A percentile compares a stretch with the other conserved stretches of the same genome.
Conservation (phyloP, 169 alveolate species). For the Cryptosporidium baileyi region DNA sequence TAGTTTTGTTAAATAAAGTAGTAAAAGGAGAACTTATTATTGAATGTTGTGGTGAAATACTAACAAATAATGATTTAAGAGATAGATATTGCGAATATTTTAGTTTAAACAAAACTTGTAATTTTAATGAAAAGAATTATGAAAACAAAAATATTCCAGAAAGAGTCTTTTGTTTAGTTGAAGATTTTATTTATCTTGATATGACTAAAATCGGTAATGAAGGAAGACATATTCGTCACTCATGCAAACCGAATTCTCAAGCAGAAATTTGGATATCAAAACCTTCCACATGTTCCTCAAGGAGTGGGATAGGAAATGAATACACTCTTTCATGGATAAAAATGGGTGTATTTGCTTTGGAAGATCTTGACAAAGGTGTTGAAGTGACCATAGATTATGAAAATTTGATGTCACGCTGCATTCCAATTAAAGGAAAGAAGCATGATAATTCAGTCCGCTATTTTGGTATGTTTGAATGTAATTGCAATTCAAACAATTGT, state of each 20-base stretch:
- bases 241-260: constrained; percentile 57
- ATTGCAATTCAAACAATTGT: constrained; percentile 18
- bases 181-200: constrained; percentile 35
- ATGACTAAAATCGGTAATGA: constrained; percentile 67
- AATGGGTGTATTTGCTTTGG: constrained; percentile 60
- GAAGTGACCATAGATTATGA: constrained; percentile 67
- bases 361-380: constrained; percentile 29
- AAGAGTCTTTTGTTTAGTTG: constrained; percentile 43
- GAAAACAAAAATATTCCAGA: constrained; percentile 11
- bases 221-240: constrained; percentile 52
- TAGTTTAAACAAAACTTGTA: not conserved
- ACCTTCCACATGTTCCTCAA: not conserved
- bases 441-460: not conserved
- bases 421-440: constrained; percentile 1
- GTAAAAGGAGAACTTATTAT: constrained; percentile 57
- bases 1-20: not conserved
- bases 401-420: constrained; percentile 5
- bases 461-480: constrained; percentile 2
- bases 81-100: constrained; percentile 37
- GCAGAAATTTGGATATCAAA: constrained; percentile 64
- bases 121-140: not conserved
- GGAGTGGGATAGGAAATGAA: not conserved
- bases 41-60: constrained; percentile 55
- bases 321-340: constrained; percentile 28
- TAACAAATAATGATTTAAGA: constrained; percentile 45